Evolutionary conservation across 495 filamentous ascomycete species (phyloP).

Genomic region (Hypoxylon lenormandii): DNA sequence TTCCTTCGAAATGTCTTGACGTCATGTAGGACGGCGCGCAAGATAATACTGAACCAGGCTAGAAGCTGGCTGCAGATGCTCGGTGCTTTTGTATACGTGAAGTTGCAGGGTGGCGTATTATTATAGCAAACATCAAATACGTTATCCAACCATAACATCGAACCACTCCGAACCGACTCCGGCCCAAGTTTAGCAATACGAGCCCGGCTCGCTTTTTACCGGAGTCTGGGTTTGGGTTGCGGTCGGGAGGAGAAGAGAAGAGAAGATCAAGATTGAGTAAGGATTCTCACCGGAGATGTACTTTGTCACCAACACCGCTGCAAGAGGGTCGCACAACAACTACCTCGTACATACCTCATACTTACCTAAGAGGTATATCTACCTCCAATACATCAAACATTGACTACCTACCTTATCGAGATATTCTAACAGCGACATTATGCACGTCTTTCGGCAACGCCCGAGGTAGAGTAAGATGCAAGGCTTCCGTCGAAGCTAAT

Average conservation of each 20-base stretch:
- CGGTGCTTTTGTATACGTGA: conserved; percentile 24
- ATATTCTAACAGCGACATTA: too few relatives aligned
- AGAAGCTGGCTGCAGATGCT: neutral
- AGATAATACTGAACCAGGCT: too few relatives aligned
- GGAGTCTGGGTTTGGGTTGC: neutral
- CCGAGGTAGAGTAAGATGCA: too few relatives aligned
- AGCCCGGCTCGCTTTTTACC: neutral
- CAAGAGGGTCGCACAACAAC: conserved; percentile 1
- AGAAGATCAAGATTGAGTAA: conserved; percentile 1
- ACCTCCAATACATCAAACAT: too few relatives aligned
- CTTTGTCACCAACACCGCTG: neutral
- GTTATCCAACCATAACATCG: conserved; percentile 6
- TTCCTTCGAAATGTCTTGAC: too few relatives aligned
- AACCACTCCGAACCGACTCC: neutral
- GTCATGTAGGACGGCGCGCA: too few relatives aligned
- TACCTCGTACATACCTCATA: neutral
- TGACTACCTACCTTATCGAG: too few relatives aligned
- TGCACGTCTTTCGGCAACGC: too few relatives aligned
- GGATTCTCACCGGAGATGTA: neutral
- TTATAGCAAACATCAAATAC: conserved; percentile 11
- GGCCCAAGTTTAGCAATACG: conserved; percentile 1
- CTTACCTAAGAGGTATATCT: too few relatives aligned
- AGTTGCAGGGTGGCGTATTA: conserved; percentile 3
- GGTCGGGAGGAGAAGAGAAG: too few relatives aligned
- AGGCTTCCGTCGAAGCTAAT: too few relatives aligned